Base-by-base conservation (phyloP, 1,284 basidiomycete species). In the Pseudozyma pruni region DNA sequence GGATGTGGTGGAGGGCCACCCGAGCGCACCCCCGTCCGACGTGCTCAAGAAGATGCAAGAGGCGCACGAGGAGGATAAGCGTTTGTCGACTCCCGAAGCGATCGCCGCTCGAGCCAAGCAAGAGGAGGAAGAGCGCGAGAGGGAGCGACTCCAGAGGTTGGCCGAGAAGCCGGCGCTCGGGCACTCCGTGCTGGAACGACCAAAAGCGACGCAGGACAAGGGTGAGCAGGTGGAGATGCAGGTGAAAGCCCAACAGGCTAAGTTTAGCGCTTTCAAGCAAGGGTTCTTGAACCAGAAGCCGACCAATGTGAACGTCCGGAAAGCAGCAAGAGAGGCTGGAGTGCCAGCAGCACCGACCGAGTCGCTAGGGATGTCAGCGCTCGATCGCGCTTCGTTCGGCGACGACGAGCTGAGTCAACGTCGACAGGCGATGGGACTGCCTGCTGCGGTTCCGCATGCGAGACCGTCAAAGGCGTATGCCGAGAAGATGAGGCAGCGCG, bases 391-490 rank as follows among this genome's bases (percentile, higher is more conserved):
- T 6, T 55, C 51, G 1, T 50, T 72, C 8, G 60, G 59, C 1
- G 78, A 80, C 31, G 75, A 78, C 8, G 47, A 56, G 34, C 45
- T 76, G 27, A 51, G 50, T 25, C 19, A 48, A 31, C 49, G 61
- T 14, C 53, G 75, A 13, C 45, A 55, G 37, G 46, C 51, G 20
- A 56, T 70, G 50, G 79, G 78, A 2, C 64, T 80, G n/a, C 62
- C 68, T 8, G 73, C 79, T 3, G 71, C 61, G 5, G 69, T 79
- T 1, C 79, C 79, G 3, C 79, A 81, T 42, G 79, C 79, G 7
- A 43, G 79, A 14, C 79, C 79, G 14, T 70, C 73, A n/a, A 81
- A 81, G 46, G 78, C 79, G 25, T 81, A 69, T 46, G 75, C 75
- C 0, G 74, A 74, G 34, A 75, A 74, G 45, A 68, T 81, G 40